Evolutionary conservation across 1,284 basidiomycete species (phyloP), one percentile per base, ranked within the genome.

Genomic region (Hypsizygus ulmarius): DNA sequence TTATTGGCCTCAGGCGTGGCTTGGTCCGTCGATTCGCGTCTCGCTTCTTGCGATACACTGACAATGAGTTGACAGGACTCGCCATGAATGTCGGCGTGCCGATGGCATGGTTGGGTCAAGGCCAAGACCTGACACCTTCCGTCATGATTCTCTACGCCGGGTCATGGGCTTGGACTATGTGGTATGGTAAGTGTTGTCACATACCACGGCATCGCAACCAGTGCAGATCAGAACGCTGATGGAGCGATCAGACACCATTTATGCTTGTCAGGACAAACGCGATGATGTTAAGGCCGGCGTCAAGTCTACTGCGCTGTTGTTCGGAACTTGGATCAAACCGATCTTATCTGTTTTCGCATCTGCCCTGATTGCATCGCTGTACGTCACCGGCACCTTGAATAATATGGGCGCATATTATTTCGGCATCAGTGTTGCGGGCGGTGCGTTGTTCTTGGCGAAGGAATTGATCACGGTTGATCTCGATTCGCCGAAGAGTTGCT

Each of bases 251-350:
- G 53, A 56, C 33, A 56, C 53, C 2, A 57, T 56, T 38, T 54
- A 56, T 16, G 55, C 57, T 10, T 51, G 49, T 30, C 64, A 97
- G 85, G 96, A 99, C 70, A 98, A 97, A 71, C 68, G 60, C 3
- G 97, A 98, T 71, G 97, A 99, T 62, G 75, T 92, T 28, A 74
- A 79, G 43, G 92, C 85, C 15, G 93, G 92, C n/a, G 94, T 99
- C 60, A 92, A 89, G 54, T 96, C 92, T 3, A 98, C 94, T 2
- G 96, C 96, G 0, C 74, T 98, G 30, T 75, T 97, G 36, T 98
- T 98, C 65, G 89, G 83, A 18, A 74, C 82, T 34, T 73, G 78
- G 25, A 90, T 93, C 1, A 84, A 88, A 5, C 79, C 86, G 0
- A 82, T 97, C 57, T 80, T 99, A 2, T 41, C 16, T 5, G 40